phyloP scores from a whole-genome alignment of 495 filamentous ascomycete species.

The Saxispiralis lemnorum region DNA sequence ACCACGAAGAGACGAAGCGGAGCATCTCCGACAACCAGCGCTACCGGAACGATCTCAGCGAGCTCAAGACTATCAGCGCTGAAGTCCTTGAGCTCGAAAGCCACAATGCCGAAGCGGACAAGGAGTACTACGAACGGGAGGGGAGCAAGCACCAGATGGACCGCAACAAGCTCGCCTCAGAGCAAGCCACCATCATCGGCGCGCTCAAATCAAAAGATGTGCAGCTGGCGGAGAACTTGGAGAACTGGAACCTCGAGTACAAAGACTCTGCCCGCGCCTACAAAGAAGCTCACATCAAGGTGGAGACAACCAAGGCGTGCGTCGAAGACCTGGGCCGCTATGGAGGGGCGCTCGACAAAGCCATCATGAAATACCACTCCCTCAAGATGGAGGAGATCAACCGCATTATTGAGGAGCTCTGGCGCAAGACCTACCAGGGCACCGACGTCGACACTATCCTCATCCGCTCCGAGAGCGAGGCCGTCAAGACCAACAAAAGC shows the following conservation, averaged over 20 bases:
- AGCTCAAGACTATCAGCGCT: slow-evolving; percentile 42
- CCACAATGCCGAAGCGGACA: slow-evolving; percentile 68
- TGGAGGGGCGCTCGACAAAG: slow-evolving; percentile 64
- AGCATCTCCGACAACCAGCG: slow-evolving; percentile 74
- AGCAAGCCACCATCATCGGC: slow-evolving; percentile 48
- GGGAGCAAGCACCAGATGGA: slow-evolving; percentile 41
- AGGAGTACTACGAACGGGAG: slow-evolving; percentile 53
- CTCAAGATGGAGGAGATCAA: slow-evolving; percentile 99
- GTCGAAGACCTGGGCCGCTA: slow-evolving; percentile 79
- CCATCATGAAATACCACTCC: slow-evolving; percentile 89
- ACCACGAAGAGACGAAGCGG: slow-evolving; percentile 59
- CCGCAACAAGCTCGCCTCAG: slow-evolving; percentile 41
- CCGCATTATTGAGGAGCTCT: slow-evolving; percentile 80
- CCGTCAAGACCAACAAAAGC: slow-evolving; percentile 51
- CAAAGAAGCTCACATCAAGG: slow-evolving; percentile 74
- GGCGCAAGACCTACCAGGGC: slow-evolving; percentile 91
- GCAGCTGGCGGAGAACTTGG: slow-evolving; percentile 46
- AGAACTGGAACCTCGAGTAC: slow-evolving; percentile 75
- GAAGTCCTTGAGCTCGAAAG: slow-evolving; percentile 64
- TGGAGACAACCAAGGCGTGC: slow-evolving; percentile 82
- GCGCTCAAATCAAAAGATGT: slow-evolving; percentile 66
- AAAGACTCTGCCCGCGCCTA: slow-evolving; percentile 66
- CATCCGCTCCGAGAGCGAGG: slow-evolving; percentile 77
- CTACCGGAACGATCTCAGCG: slow-evolving; percentile 54
- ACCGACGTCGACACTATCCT: slow-evolving; percentile 95